Conservation (phyloP, 202 grass and related monocot species). For the Bolboschoenoplectus hybrid region DNA sequence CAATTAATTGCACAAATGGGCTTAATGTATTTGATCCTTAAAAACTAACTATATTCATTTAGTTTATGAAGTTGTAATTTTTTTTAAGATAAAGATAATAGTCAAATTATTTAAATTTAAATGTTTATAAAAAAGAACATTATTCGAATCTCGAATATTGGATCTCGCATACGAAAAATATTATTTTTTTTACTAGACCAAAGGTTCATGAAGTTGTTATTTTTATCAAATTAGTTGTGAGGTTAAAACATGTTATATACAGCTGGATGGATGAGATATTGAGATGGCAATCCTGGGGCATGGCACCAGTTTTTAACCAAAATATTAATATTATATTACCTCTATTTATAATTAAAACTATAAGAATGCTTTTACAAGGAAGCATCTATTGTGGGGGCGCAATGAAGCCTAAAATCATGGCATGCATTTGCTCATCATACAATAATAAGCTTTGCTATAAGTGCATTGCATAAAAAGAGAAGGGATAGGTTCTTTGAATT, state of each 20-base stretch:
- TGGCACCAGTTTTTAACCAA: neutral
- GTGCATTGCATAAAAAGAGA: neutral
- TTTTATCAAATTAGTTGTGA: neutral
- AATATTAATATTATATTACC: neutral
- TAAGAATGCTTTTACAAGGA: neutral
- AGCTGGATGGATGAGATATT: neutral
- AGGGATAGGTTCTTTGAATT: neutral
- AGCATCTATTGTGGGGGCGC: conserved; percentile 6
- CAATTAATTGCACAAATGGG: neutral
- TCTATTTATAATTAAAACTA: neutral
- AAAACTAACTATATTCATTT: neutral
- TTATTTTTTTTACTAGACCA: too few species aligned
- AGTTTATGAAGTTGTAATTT: neutral
- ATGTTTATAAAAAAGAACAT: too few species aligned
- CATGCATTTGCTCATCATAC: neutral
- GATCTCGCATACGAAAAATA: too few species aligned
- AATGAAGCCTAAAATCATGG: conserved; percentile 8
- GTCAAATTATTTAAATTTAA: too few species aligned
- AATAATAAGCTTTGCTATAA: neutral
- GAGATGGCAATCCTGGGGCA: neutral
- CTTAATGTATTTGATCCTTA: neutral
- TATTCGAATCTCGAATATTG: too few species aligned
- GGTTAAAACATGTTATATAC: neutral
- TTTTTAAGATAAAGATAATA: too few species aligned
- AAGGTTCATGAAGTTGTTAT: neutral